Conservation (phyloP, 1,284 basidiomycete species). For the Vanrija humicola region DNA sequence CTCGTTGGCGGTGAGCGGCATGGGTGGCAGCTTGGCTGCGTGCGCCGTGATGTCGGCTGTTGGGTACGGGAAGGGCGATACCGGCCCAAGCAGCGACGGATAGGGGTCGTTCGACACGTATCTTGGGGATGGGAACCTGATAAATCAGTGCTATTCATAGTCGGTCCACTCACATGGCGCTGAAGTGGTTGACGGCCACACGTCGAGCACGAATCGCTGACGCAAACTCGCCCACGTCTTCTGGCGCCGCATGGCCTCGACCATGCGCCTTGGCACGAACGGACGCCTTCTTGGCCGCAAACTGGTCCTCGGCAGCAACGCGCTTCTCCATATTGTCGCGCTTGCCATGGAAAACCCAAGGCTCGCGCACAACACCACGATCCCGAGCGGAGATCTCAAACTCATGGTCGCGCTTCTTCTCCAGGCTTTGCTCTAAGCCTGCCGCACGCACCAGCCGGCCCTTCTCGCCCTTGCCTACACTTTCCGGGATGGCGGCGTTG, state of each 20-base stretch:
- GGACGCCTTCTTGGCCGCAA: slow-evolving; percentile 43
- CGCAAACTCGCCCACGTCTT: slow-evolving; percentile 77
- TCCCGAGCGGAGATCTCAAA: slow-evolving; percentile 20
- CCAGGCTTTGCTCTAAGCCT: slow-evolving; percentile 40
- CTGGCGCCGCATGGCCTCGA: slow-evolving; percentile 77
- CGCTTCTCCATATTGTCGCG: slow-evolving; percentile 25
- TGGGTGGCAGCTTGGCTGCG: slow-evolving; percentile 9
- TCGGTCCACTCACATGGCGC: slow-evolving; percentile 57
- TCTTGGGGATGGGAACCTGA: slow-evolving; percentile 32
- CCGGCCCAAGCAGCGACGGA: slow-evolving; percentile 52
- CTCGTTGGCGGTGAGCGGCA: slow-evolving; percentile 35
- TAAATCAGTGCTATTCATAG: not conserved
- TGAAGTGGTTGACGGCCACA: slow-evolving; percentile 78
- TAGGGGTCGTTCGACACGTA: slow-evolving; percentile 29
- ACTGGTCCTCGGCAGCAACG: slow-evolving; percentile 52
- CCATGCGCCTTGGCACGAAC: slow-evolving; percentile 59
- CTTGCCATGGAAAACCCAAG: slow-evolving; percentile 14
- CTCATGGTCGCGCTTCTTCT: slow-evolving; percentile 33
- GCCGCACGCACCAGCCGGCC: slow-evolving; percentile 31
- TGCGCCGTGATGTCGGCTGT: slow-evolving; percentile 5
- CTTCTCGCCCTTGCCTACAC: slow-evolving; percentile 42
- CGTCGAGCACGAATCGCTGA: slow-evolving; percentile 60
- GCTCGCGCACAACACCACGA: slow-evolving; percentile 11
- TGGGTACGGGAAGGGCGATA: slow-evolving; percentile 43
- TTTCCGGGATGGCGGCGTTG: slow-evolving; percentile 66